Evolutionary conservation across 139 green algal species (phyloP).

Genomic region (Choricystis sp.): DNA sequence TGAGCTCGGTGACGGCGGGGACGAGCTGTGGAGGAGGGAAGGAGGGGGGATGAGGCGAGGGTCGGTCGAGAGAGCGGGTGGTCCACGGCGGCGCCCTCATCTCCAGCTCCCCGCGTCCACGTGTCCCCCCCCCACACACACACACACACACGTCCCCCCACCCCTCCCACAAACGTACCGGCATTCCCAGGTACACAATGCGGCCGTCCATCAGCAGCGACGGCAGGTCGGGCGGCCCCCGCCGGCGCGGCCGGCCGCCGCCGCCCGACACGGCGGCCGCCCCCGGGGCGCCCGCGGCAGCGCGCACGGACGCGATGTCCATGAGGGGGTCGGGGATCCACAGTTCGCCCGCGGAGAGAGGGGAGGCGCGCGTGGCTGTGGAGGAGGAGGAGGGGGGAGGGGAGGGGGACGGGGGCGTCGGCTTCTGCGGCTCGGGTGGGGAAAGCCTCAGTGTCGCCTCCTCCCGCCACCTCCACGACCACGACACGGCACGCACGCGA

Average conservation of each 20-base stretch:
- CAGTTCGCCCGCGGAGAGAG: too few species aligned
- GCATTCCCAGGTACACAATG: conserved; percentile 98
- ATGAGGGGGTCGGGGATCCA: neutral
- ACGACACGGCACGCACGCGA: too few species aligned
- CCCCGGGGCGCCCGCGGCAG: conserved; percentile 7
- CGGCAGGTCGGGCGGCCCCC: conserved; percentile 87
- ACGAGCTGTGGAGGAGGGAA: conserved; percentile 58
- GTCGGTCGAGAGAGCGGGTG: neutral
- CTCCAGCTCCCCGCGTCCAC: neutral
- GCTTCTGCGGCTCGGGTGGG: too few species aligned
- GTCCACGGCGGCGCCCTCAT: neutral
- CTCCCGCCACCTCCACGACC: too few species aligned
- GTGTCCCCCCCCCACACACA: neutral
- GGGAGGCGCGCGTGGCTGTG: too few species aligned
- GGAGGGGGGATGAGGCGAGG: neutral
- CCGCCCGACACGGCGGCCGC: conserved; percentile 19
- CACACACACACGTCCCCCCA: neutral
- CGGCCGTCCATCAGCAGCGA: conserved; percentile 88
- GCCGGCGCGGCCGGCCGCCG: conserved; percentile 27
- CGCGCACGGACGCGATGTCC: neutral
- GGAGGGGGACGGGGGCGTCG: too few species aligned
- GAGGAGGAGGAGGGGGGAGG: too few species aligned
- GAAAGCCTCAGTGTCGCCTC: too few species aligned
- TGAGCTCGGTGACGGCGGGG: conserved; percentile 92
- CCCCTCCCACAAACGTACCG: conserved; percentile 27